Percentiles rank a stretch among this genome's conserved stretches.
These are phyloP conservation scores for Heterobasidion occidentale DNA, from an alignment of 1,284 basidiomycete genomes.

Conservation along the genomic window DNA sequence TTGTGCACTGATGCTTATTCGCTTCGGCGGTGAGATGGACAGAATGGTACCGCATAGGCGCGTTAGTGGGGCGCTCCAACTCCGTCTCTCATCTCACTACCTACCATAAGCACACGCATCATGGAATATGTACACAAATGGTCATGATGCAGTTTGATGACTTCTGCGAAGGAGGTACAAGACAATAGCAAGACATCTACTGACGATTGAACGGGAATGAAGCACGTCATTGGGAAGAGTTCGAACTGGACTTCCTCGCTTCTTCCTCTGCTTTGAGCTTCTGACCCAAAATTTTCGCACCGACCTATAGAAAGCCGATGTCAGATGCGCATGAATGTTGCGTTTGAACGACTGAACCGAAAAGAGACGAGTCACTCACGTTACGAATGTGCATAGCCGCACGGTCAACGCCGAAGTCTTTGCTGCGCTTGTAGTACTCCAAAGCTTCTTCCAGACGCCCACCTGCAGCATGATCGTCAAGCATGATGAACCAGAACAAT, in stretches of 20 bases:
- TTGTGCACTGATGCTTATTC: background rate
- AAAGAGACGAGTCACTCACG: constrained; percentile 30
- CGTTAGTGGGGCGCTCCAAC: background rate
- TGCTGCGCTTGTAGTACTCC: constrained; percentile 72
- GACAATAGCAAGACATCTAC: constrained; percentile 10
- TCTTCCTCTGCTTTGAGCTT: constrained; percentile 43
- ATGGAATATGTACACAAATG: constrained; percentile 1
- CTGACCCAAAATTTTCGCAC: constrained; percentile 74
- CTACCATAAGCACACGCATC: background rate
- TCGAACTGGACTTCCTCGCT: constrained; percentile 17
- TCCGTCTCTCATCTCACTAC: background rate
- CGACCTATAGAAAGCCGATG: constrained; percentile 39
- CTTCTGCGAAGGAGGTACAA: constrained; percentile 3
- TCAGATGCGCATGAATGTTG: constrained; percentile 2
- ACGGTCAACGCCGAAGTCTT: constrained; percentile 75
- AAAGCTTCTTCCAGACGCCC: constrained; percentile 78
- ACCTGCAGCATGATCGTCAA: constrained; percentile 30
- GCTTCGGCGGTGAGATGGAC: background rate
- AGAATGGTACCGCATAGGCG: background rate
- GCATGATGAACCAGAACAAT: background rate
- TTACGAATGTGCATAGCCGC: constrained; percentile 84
- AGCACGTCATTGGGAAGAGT: constrained; percentile 3
- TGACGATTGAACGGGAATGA: background rate
- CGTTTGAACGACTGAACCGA: constrained; percentile 6
- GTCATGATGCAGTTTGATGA: background rate